Evolutionary conservation across 495 filamentous ascomycete genomes (phyloP).

Genomic region (Xylaria longipes): DNA sequence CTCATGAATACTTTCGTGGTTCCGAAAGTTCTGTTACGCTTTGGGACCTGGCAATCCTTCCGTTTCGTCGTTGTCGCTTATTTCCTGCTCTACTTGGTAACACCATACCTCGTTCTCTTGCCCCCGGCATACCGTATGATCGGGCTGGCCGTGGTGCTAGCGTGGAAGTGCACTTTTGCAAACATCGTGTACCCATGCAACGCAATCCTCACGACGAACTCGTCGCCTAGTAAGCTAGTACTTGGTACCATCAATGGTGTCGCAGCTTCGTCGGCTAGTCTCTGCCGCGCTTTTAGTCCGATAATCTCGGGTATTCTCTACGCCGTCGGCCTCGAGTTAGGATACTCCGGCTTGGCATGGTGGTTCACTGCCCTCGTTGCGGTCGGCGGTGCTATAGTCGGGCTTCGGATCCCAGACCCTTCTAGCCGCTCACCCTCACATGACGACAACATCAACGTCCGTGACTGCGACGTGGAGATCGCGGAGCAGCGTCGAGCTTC

Average conservation of each 20-base stretch:
- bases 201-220: slow-evolving; percentile 83
- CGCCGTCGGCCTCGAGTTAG: slow-evolving; percentile 74
- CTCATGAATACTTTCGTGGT: slow-evolving; percentile 81
- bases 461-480: slow-evolving; percentile 28
- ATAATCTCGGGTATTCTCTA: slow-evolving; percentile 87
- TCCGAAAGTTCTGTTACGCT: slow-evolving; percentile 69
- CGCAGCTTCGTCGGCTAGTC: slow-evolving; percentile 87
- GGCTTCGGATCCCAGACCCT: slow-evolving; percentile 56
- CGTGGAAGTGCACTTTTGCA: slow-evolving; percentile 88
- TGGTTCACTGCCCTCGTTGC: slow-evolving; percentile 85
- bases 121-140: slow-evolving; percentile 71
- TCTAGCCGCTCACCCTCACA: slow-evolving; percentile 11
- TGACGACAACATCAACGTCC: slow-evolving; percentile 44
- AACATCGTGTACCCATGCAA: slow-evolving; percentile 87
- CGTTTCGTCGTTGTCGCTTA: slow-evolving; percentile 79
- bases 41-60: slow-evolving; percentile 82
- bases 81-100: slow-evolving; percentile 85
- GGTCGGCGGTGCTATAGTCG: slow-evolving; percentile 67
- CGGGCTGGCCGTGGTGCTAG: slow-evolving; percentile 74
- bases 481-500: slow-evolving; percentile 20
- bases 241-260: slow-evolving; percentile 92
- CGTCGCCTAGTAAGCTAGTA: slow-evolving; percentile 77
- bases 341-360: slow-evolving; percentile 88
- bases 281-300: slow-evolving; percentile 86
- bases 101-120: slow-evolving; percentile 88